These are phyloP conservation scores for Trypanosomatidae sp. DNA, from an alignment of 208 protist genomes.

Conservation along the genomic window DNA sequence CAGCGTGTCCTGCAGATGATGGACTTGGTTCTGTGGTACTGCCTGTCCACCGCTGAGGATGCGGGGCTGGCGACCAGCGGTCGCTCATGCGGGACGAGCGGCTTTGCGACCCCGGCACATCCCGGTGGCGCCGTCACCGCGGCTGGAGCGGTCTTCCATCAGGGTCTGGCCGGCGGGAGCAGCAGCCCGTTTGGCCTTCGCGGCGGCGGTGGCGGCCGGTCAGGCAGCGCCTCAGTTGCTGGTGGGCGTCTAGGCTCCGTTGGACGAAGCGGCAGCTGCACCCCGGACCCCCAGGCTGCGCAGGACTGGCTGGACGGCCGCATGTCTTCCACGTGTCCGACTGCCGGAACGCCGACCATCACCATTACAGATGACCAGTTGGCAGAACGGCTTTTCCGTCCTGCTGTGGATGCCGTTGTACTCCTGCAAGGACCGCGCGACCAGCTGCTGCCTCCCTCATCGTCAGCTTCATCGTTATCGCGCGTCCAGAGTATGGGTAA, in stretches of 20 bases:
- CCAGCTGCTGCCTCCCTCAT: too few relatives aligned
- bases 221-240: background rate
- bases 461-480: too few relatives aligned
- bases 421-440: slow-evolving; percentile 14
- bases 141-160: background rate
- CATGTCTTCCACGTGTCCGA: slow-evolving; percentile 27
- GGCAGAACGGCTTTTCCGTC: slow-evolving; percentile 44
- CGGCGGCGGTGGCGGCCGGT: slow-evolving; percentile 1
- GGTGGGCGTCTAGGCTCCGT: background rate
- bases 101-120: slow-evolving; percentile 18
- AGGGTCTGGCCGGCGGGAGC: slow-evolving; percentile 17
- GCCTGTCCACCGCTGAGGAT: slow-evolving; percentile 40
- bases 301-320: slow-evolving; percentile 41
- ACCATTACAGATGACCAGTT: slow-evolving; percentile 33
- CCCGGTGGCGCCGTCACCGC: slow-evolving; percentile 4
- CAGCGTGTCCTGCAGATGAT: slow-evolving; percentile 18
- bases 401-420: slow-evolving; percentile 35
- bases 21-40: slow-evolving; percentile 54
- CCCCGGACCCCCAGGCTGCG: slow-evolving; percentile 13
- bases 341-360: slow-evolving; percentile 3
- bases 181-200: slow-evolving; percentile 12
- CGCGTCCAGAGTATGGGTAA: too few relatives aligned
- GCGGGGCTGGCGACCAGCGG: slow-evolving; percentile 16
- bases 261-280: slow-evolving; percentile 21
- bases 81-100: slow-evolving; percentile 21